Evolutionary conservation across 2,329 filamentous ascomycete genomes (phyloP), one percentile per base, ranked within the genome.

Genomic region (Berkeleyomyces basicola): DNA sequence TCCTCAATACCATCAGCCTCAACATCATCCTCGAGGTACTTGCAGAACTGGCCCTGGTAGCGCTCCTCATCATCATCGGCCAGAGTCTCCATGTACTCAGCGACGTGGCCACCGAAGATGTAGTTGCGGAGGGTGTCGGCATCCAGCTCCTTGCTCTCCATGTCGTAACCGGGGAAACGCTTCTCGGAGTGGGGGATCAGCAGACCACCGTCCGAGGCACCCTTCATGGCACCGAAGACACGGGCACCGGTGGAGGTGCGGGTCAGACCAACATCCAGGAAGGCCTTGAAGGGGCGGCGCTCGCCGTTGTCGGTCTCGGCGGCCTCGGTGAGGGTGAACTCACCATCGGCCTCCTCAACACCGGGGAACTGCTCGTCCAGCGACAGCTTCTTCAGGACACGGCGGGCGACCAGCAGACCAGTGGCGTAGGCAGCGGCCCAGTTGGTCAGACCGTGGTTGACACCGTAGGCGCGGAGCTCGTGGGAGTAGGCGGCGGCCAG

Each of bases 1-100:
- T 99, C 93, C 88, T 99, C 93, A 66, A 99, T 84, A 72, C 88
- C 90, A 72, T 96, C 93, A 68, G 93, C 91, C 82, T 97, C 92
- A 69, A 99, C 77, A 71, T 96, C 93, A 74, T 95, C 90, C 69
- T 99, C 92, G 70, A 96, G 87, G 84, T 99, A 99, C 79, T 93
- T 87, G 77, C 85, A 82, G 87, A 99, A 99, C 83, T 99, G 93
- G 71, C 84, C 85, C 84, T 92, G 92, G 89, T 90, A 99, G 76
- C 93, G 91, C 85, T 99, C 93, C 88, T 99, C 93, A 75, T 99
- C 93, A 75, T 99, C 93, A 73, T 99, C 93, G 79, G 93, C 93
- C 68, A 99, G 88, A 65, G 87, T 93, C 87, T 99, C 93, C 93
- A 99, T 99, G 86, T 99, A 99, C 85, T 99, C 93, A 70, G 92